Conservation (phyloP, 768 basidiomycete species). For the Lenzites betulinus region DNA sequence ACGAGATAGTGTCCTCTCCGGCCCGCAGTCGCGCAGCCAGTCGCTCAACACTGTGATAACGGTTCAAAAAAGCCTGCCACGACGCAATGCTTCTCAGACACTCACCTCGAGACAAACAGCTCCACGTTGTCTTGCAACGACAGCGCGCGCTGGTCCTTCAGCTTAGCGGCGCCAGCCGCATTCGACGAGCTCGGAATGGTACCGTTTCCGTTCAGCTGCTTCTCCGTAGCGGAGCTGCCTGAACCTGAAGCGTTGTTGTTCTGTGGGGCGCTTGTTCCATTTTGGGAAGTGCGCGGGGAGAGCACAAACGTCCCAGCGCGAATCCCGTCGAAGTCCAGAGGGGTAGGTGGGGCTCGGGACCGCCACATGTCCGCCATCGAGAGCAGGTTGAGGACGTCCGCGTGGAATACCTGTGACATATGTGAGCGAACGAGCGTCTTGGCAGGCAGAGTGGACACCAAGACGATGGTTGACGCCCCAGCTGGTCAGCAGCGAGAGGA, state of each 20-base stretch:
- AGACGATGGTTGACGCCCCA: too few species aligned
- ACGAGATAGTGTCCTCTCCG: conserved; percentile 74
- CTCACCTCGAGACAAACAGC: conserved; percentile 83
- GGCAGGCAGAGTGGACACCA: too few species aligned
- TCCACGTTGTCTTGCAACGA: conserved; percentile 78
- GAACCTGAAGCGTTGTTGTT: conserved; percentile 25
- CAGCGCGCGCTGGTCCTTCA: conserved; percentile 84
- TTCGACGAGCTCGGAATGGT: conserved; percentile 1
- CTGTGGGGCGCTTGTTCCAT: conserved; percentile 23
- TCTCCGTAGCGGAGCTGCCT: conserved; percentile 25
- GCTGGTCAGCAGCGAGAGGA: too few species aligned
- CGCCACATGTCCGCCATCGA: conserved; percentile 99
- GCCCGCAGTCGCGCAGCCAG: conserved; percentile 67
- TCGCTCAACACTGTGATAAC: conserved; percentile 64
- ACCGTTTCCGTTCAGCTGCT: conserved; percentile 15
- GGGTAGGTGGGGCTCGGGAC: conserved; percentile 79
- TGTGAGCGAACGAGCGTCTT: too few species aligned
- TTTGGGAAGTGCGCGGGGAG: conserved; percentile 24
- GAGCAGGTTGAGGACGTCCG: conserved; percentile 86
- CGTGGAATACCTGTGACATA: conserved; percentile 71
- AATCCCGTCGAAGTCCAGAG: conserved; percentile 82
- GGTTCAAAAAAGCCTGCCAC: background rate
- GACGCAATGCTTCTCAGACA: too few species aligned
- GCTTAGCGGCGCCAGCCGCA: conserved; percentile 30
- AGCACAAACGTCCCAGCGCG: conserved; percentile 60